phyloP scores from a whole-genome alignment of 1,284 basidiomycete species.

The Hypsizygus ulmarius region DNA sequence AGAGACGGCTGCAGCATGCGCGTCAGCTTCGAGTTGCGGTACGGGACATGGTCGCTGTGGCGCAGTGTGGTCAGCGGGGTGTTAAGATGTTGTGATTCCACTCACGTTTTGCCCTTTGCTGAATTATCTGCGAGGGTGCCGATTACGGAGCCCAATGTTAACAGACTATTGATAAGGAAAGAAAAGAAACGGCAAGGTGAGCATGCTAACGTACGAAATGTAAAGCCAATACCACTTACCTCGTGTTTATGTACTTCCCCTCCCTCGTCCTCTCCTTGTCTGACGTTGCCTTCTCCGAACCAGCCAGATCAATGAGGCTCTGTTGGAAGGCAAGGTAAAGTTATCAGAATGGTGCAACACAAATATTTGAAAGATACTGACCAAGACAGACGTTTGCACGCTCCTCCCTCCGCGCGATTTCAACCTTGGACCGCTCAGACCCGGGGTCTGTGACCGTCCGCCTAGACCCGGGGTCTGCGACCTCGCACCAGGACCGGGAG shows the following conservation, averaged over 20 bases:
- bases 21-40: slow-evolving; percentile 93
- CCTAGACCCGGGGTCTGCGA: slow-evolving; percentile 58
- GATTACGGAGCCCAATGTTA: slow-evolving; percentile 90
- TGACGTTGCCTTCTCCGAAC: slow-evolving; percentile 92
- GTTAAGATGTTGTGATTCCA: slow-evolving; percentile 2
- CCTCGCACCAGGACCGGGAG: slow-evolving; percentile 62
- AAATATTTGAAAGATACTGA: slow-evolving; percentile 32
- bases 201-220: too few species aligned
- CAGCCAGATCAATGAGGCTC: slow-evolving; percentile 94
- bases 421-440: slow-evolving; percentile 60
- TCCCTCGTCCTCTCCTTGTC: slow-evolving; percentile 91
- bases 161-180: too few species aligned
- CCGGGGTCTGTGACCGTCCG: slow-evolving; percentile 51
- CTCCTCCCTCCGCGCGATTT: slow-evolving; percentile 72
- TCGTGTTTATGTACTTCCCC: slow-evolving; percentile 92
- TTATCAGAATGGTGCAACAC: neutral
- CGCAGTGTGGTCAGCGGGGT: too few species aligned
- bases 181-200: too few species aligned
- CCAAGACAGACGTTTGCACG: slow-evolving; percentile 80
- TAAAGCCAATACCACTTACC: slow-evolving; percentile 44
- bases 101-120: slow-evolving; percentile 70
- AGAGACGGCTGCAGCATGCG: slow-evolving; percentile 94
- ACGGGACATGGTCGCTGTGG: slow-evolving; percentile 88
- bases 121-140: slow-evolving; percentile 86
- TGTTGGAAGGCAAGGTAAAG: slow-evolving; percentile 32